phyloP scores from a whole-genome alignment of 2,329 filamentous ascomycete genomes.

The Paraphaeosphaeria sporulosa region DNA sequence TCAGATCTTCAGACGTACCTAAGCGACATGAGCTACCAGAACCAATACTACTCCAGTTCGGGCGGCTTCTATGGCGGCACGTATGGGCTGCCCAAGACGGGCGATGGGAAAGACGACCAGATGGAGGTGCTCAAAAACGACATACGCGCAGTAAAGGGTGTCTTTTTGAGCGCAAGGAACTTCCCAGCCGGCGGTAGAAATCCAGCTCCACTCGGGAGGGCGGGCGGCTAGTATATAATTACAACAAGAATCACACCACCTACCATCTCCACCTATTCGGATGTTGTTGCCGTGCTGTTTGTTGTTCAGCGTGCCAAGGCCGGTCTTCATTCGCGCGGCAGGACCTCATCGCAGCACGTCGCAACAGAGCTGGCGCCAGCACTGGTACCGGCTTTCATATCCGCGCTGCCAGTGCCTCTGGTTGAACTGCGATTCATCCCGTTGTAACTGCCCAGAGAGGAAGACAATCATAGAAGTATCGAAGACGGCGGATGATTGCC shows the following conservation, averaged over 20 bases:
- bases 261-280: not conserved
- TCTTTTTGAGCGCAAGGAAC: slow-evolving; percentile 75
- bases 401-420: not conserved
- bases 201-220: slow-evolving; percentile 31
- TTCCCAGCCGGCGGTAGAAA: slow-evolving; percentile 60
- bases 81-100: slow-evolving; percentile 46
- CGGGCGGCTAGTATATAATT: slow-evolving; percentile 21
- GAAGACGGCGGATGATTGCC: not conserved
- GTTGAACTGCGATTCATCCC: not conserved
- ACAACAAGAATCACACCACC: not conserved
- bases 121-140: slow-evolving; percentile 76
- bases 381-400: not conserved
- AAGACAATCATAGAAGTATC: not conserved
- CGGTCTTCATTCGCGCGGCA: not conserved
- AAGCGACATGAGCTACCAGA: slow-evolving; percentile 53
- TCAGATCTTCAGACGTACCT: slow-evolving; percentile 70
- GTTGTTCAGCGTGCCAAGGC: not conserved
- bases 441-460: not conserved
- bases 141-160: slow-evolving; percentile 80
- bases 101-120: slow-evolving; percentile 71
- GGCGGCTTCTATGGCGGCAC: slow-evolving; percentile 44
- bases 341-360: not conserved
- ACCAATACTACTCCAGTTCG: slow-evolving; percentile 52
- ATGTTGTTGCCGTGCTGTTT: not conserved
- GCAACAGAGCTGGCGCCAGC: not conserved